Evolutionary conservation across 202 grass and related monocot species (phyloP).

Genomic region (Cymbopogon flexuosus): DNA sequence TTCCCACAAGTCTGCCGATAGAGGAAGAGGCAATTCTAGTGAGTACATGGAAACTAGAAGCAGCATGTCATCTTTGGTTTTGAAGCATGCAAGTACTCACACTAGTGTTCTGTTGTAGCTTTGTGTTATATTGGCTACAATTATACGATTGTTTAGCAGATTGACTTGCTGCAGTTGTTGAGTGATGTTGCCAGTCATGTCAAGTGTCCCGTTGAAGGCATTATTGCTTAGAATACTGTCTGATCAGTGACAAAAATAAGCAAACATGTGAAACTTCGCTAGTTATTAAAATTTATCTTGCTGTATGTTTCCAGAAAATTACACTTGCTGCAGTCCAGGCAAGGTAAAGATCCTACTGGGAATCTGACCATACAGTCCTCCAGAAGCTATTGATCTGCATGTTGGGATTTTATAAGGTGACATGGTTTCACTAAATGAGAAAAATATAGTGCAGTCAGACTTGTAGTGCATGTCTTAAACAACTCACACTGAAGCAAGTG

Average conservation of each 20-base stretch:
- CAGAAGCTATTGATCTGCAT: constrained; percentile 58
- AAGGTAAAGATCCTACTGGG: constrained; percentile 47
- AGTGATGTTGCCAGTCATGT: constrained; percentile 48
- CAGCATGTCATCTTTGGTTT: not conserved
- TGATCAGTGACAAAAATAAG: constrained; percentile 22
- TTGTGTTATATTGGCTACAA: constrained; percentile 13
- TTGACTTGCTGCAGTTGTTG: constrained; percentile 49
- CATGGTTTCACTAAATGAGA: constrained; percentile 1
- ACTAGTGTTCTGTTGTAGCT: constrained; percentile 53
- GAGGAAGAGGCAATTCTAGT: constrained; percentile 19
- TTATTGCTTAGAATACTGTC: constrained; percentile 66
- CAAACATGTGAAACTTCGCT: constrained; percentile 19
- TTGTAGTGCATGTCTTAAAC: not conserved
- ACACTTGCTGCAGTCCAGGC: constrained; percentile 75
- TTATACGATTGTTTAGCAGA: constrained; percentile 61
- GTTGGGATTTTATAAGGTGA: not conserved
- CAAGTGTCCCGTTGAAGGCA: constrained; percentile 46
- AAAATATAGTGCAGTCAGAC: constrained; percentile 1
- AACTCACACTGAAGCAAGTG: constrained; percentile 70
- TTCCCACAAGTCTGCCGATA: constrained; percentile 47
- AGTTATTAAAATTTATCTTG: not conserved
- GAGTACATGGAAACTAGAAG: not conserved
- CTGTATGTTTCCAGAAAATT: constrained; percentile 42
- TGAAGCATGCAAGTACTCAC: constrained; percentile 41
- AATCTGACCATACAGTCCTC: constrained; percentile 38